Evolutionary conservation across 2,329 filamentous ascomycete species (phyloP), one percentile per base, ranked within the genome.

Genomic region (Zymoseptoria passerinii): DNA sequence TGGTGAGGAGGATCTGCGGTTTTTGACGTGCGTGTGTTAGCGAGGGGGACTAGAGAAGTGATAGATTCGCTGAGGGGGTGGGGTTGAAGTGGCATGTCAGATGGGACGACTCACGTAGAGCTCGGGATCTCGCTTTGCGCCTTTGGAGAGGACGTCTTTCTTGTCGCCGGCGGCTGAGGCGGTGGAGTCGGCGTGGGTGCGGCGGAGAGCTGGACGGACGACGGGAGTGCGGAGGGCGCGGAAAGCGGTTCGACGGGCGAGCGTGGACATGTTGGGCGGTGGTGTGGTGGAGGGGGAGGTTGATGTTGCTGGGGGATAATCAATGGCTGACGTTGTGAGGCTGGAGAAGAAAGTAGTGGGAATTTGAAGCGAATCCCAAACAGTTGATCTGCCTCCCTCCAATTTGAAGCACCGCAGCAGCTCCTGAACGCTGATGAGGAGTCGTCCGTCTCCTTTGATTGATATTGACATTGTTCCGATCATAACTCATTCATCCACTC

Each of bases 1-100:
- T 86, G 72, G 85, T 89, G 65, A 92, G 83, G 66, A 99, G 88
- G 72, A 97, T 85, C 94, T 97, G 70, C 52, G n/a, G n/a, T n/a
- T n/a, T n/a, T n/a, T n/a, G n/a, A n/a, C n/a, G n/a, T n/a, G n/a
- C n/a, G n/a, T n/a, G n/a, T n/a, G n/a, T n/a, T n/a, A n/a, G n/a
- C n/a, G n/a, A n/a, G n/a, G n/a, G n/a, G n/a, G n/a, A n/a, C n/a
- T n/a, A n/a, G n/a, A n/a, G n/a, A n/a, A n/a, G n/a, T n/a, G n/a
- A n/a, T n/a, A n/a, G n/a, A n/a, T n/a, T n/a, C n/a, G n/a, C n/a
- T n/a, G n/a, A n/a, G n/a, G n/a, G n/a, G n/a, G n/a, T n/a, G n/a
- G n/a, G n/a, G n/a, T n/a, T 29, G 28, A 64, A 67, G 65, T 56
- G 29, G 29, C 1, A 1, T 35, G 7, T 35, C 2, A 10, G 28